Conservation (phyloP, 148 eudicot genomes). For the Amaranthus cruentus region DNA sequence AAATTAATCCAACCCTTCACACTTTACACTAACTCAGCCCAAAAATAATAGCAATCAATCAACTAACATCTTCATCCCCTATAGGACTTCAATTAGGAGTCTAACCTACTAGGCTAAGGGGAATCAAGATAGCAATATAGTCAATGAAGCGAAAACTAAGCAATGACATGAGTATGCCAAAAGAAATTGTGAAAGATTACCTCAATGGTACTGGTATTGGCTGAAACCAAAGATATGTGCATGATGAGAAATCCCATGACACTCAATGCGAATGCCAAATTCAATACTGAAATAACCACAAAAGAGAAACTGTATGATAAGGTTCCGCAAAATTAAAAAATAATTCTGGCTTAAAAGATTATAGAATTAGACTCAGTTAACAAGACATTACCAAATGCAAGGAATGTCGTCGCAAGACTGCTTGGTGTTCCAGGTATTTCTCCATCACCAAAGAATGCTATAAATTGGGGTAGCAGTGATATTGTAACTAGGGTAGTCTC, state of each 20-base stretch:
- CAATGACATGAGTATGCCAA: background rate
- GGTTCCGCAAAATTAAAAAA: slow-evolving; percentile 4
- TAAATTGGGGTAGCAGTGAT: slow-evolving; percentile 72
- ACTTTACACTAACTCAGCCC: background rate
- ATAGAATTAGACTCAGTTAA: background rate
- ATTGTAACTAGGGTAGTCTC: slow-evolving; percentile 81
- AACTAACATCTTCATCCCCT: background rate
- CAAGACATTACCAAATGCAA: slow-evolving; percentile 74
- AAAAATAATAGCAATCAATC: background rate
- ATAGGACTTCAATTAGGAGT: background rate
- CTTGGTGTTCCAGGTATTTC: slow-evolving; percentile 90
- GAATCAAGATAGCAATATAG: background rate
- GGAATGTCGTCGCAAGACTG: slow-evolving; percentile 89
- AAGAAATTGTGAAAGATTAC: slow-evolving; percentile 27
- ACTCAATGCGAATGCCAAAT: slow-evolving; percentile 91
- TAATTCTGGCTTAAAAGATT: background rate
- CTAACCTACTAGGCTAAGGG: background rate
- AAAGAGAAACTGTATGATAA: slow-evolving; percentile 9
- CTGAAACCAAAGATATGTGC: slow-evolving; percentile 88
- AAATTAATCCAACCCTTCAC: background rate
- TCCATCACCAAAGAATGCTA: slow-evolving; percentile 86
- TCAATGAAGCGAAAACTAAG: background rate
- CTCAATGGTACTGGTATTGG: slow-evolving; percentile 93
- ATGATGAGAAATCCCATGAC: slow-evolving; percentile 90
- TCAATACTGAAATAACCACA: slow-evolving; percentile 52